phyloP scores from a whole-genome alignment of 768 basidiomycete genomes.

The Russula compacta region DNA sequence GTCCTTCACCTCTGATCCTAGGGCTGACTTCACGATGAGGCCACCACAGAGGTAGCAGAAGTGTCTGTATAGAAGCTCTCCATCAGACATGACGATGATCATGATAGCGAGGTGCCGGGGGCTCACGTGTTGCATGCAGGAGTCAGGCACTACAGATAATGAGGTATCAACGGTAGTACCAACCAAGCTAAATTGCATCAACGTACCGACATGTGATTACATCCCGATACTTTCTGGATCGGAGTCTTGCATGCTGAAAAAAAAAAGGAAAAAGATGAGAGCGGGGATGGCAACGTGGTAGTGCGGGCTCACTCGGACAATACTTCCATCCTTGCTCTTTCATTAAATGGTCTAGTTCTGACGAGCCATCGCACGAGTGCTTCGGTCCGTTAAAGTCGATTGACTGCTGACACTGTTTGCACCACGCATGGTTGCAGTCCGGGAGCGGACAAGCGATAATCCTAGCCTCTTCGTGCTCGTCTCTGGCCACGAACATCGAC shows the following conservation, averaged over 20 bases:
- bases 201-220: slow-evolving; percentile 53
- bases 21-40: slow-evolving; percentile 35
- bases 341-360: slow-evolving; percentile 27
- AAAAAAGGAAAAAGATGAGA: not conserved
- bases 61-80: slow-evolving; percentile 25
- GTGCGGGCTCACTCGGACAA: slow-evolving; percentile 25
- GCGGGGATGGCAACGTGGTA: not conserved
- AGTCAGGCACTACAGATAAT: slow-evolving; percentile 36
- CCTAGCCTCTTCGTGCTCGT: slow-evolving; percentile 22
- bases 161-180: not conserved
- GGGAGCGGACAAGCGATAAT: slow-evolving; percentile 26
- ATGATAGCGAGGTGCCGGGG: not conserved
- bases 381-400: slow-evolving; percentile 20
- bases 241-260: slow-evolving; percentile 40
- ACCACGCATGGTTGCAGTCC: slow-evolving; percentile 26
- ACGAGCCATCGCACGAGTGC: slow-evolving; percentile 29
- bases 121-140: slow-evolving; percentile 44
- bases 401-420: slow-evolving; percentile 27
- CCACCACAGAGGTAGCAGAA: slow-evolving; percentile 47
- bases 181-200: not conserved
- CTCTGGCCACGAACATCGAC: slow-evolving; percentile 24
- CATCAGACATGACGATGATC: not conserved
- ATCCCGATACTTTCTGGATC: slow-evolving; percentile 43
- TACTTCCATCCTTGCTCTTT: slow-evolving; percentile 27
- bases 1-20: slow-evolving; percentile 25